Conservation (phyloP, 106 monocot species). For the Apostasia shenzhenica region DNA sequence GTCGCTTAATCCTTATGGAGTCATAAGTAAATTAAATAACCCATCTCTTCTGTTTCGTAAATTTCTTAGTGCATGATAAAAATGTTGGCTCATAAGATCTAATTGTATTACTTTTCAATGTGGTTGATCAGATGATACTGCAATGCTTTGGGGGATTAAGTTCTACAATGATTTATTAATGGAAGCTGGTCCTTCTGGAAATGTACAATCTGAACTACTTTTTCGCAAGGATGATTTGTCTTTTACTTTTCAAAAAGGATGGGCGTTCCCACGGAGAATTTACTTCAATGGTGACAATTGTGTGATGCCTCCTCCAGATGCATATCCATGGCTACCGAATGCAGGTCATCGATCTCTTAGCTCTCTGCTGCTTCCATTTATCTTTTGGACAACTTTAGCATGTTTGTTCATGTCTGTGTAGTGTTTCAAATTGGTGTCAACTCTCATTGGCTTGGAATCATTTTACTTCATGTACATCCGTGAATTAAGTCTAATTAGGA, state of each 20-base stretch:
- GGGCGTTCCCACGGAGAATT: slow-evolving; percentile 79
- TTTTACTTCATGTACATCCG: too few species aligned
- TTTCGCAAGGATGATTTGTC: slow-evolving; percentile 50
- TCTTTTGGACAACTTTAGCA: slow-evolving; percentile 25
- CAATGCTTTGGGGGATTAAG: slow-evolving; percentile 83
- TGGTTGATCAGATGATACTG: slow-evolving; percentile 65
- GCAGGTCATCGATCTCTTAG: slow-evolving; percentile 10
- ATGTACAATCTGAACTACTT: slow-evolving; percentile 81
- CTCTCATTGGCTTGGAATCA: too few species aligned
- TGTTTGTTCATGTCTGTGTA: slow-evolving; percentile 21
- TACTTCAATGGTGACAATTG: slow-evolving; percentile 96
- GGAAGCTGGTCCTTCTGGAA: slow-evolving; percentile 70
- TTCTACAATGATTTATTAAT: slow-evolving; percentile 84
- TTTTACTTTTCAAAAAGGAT: slow-evolving; percentile 77
- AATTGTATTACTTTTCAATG: too few species aligned
- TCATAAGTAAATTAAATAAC: slow-evolving; percentile 42
- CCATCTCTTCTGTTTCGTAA: neutral
- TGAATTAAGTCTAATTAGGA: too few species aligned
- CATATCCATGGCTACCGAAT: slow-evolving; percentile 81
- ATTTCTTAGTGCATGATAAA: neutral
- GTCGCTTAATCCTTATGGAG: slow-evolving; percentile 38
- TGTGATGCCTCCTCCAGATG: slow-evolving; percentile 76
- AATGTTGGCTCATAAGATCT: too few species aligned
- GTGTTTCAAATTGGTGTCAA: neutral
- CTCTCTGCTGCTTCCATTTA: slow-evolving; percentile 11